Conservation (phyloP, 305 asterid species). For the Fraxinus sp. region DNA sequence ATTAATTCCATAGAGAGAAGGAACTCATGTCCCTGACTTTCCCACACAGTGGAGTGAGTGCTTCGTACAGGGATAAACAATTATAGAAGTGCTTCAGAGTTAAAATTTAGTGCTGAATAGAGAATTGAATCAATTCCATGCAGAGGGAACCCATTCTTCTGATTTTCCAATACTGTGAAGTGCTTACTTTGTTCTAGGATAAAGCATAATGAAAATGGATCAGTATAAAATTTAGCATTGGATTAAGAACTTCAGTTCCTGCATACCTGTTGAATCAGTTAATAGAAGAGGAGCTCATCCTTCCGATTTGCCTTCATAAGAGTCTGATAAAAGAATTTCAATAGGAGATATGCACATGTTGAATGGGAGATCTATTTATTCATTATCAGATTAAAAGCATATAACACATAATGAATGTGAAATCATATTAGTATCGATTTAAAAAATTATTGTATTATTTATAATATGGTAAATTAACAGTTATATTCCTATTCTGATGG, state of each 20-base stretch:
- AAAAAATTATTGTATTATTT: background rate
- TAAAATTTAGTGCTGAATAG: background rate
- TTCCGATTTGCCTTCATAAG: background rate
- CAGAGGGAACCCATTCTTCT: background rate
- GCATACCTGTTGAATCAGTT: background rate
- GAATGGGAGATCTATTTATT: background rate
- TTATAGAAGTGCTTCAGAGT: background rate
- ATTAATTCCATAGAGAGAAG: background rate
- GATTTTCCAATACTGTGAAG: background rate
- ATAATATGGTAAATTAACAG: conserved; percentile 6
- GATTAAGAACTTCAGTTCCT: background rate
- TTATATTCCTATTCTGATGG: conserved; percentile 9
- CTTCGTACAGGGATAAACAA: background rate
- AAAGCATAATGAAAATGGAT: background rate
- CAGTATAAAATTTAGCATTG: background rate
- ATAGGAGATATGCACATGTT: background rate
- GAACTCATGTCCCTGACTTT: background rate
- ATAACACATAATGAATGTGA: background rate
- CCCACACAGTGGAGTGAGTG: background rate
- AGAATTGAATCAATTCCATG: background rate
- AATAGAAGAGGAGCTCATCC: background rate
- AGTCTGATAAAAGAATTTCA: background rate
- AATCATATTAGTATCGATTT: background rate
- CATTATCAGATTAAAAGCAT: background rate
- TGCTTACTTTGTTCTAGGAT: background rate